These are phyloP conservation scores for Cladorrhinum samala DNA, from an alignment of 495 filamentous ascomycete genomes.

Conservation along the genomic window DNA sequence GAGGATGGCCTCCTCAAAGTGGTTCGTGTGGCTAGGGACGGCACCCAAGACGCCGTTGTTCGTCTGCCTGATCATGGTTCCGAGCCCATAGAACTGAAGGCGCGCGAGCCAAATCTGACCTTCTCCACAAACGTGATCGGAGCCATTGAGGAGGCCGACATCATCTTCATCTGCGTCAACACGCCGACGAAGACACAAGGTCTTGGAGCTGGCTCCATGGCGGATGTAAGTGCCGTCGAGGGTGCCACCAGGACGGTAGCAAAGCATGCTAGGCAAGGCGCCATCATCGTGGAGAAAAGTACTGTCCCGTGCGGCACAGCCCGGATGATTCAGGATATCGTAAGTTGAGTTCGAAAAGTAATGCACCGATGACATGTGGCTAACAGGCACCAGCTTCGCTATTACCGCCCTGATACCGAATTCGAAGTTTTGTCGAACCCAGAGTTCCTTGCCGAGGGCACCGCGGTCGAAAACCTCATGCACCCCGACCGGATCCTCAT, in stretches of 20 bases:
- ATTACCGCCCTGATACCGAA: conserved; percentile 49
- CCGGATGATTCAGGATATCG: conserved; percentile 60
- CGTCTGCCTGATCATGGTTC: conserved; percentile 9
- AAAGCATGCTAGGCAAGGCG: conserved; percentile 54
- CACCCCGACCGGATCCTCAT: conserved; percentile 74
- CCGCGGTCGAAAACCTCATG: conserved; percentile 64
- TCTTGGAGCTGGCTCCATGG: conserved; percentile 62
- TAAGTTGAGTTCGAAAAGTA: conserved; percentile 32
- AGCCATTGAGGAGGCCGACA: conserved; percentile 60
- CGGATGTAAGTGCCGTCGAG: conserved; percentile 69
- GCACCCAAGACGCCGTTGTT: conserved; percentile 27
- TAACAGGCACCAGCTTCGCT: conserved; percentile 28
- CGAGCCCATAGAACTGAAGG: conserved; percentile 19
- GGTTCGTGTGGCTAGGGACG: conserved; percentile 58
- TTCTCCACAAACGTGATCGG: conserved; percentile 62
- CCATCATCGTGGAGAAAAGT: conserved; percentile 78
- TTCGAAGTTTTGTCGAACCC: conserved; percentile 83
- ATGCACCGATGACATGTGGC: too few relatives aligned
- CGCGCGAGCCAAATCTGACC: conserved; percentile 55
- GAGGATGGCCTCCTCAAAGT: conserved; percentile 67
- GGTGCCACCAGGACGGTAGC: conserved; percentile 62
- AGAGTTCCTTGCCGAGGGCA: conserved; percentile 77
- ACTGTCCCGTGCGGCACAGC: conserved; percentile 79
- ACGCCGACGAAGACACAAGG: conserved; percentile 74
- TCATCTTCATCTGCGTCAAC: conserved; percentile 74